Evolutionary conservation across 441 rosid genomes (phyloP).

Genomic region (Populus hybrid): DNA sequence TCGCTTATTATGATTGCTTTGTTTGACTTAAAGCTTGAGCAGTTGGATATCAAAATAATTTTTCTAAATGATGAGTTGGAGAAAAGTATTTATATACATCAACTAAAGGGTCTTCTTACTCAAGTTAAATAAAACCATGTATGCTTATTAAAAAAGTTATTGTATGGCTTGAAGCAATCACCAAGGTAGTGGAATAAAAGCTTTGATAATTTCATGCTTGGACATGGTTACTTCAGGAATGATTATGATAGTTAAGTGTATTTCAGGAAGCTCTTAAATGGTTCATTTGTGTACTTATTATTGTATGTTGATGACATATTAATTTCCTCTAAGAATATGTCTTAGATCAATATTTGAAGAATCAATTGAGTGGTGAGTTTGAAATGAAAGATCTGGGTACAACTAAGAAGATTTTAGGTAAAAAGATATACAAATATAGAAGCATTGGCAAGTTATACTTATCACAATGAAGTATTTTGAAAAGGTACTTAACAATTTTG

Average conservation of each 20-base stretch:
- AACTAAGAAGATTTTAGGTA: not conserved
- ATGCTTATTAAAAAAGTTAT: not conserved
- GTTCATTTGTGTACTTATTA: not conserved
- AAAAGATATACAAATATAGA: not conserved
- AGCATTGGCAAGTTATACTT: not conserved
- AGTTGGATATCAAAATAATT: not conserved
- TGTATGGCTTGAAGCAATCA: no score
- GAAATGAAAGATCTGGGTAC: not conserved
- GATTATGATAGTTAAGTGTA: not conserved
- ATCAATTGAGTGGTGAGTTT: not conserved
- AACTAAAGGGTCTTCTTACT: not conserved
- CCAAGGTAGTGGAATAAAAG: no score
- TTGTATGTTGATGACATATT: not conserved
- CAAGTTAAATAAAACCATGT: not conserved
- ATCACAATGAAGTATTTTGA: constrained; percentile 1
- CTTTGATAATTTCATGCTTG: no score
- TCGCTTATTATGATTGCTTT: not conserved
- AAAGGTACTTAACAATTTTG: not conserved
- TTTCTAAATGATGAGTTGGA: not conserved
- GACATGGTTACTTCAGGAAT: not conserved
- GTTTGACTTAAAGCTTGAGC: no score
- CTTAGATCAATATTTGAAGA: not conserved
- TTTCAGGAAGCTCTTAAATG: not conserved
- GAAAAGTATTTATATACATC: not conserved
- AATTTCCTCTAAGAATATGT: not conserved